A percentile compares a stretch with the other conserved stretches of the same genome.
phyloP scores from a whole-genome alignment of 176 grass and related monocot species.

The Cymbopogon citratus region DNA sequence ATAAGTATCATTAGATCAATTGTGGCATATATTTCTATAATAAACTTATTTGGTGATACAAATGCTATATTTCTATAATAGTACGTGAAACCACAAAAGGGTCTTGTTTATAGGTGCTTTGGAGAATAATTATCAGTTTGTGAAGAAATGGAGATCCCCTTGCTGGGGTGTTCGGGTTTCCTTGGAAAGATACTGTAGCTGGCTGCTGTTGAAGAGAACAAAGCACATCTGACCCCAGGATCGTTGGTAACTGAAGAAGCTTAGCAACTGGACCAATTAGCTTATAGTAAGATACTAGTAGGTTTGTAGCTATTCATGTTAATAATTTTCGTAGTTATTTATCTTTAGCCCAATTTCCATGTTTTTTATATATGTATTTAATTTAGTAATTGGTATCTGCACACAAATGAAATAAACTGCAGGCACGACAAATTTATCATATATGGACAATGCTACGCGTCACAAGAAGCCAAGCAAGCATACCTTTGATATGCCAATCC shows the following conservation, averaged over 20 bases:
- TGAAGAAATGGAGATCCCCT: not conserved
- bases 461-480: no score
- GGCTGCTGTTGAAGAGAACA: no score
- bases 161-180: not conserved
- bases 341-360: not conserved
- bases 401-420: not conserved
- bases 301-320: not conserved
- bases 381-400: not conserved
- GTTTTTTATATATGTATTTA: not conserved
- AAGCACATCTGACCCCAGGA: no score
- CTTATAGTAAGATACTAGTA: not conserved
- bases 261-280: not conserved
- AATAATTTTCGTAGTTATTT: not conserved
- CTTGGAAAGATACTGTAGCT: no score
- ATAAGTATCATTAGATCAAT: no score
- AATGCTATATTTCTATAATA: no score
- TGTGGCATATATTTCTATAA: no score
- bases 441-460: no score
- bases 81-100: not conserved
- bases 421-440: not conserved
- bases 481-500: no score
- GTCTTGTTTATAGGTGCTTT: not conserved
- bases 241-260: no score
- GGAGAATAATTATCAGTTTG: not conserved
- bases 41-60: no score